Conservation (phyloP, 208 protist genomes). For the Acanthamoeba triangularis region DNA sequence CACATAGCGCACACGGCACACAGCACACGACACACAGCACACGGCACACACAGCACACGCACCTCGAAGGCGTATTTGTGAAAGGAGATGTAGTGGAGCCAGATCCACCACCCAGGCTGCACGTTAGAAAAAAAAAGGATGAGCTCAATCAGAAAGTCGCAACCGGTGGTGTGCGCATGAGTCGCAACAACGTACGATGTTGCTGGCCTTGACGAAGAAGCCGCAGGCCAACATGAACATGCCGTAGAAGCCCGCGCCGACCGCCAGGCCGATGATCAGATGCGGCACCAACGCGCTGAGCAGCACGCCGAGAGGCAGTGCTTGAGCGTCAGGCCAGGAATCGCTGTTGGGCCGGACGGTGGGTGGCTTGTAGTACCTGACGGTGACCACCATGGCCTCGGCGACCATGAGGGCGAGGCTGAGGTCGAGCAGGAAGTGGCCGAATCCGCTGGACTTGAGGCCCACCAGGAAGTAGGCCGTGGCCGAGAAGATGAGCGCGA, state of each 20-base stretch:
- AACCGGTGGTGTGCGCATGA: not conserved
- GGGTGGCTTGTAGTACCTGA: too few relatives aligned
- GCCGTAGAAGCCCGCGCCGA: slow-evolving; percentile 58
- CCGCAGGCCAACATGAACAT: slow-evolving; percentile 74
- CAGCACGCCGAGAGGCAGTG: not conserved
- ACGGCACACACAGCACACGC: not conserved
- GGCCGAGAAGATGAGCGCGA: not conserved
- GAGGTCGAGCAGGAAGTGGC: slow-evolving; percentile 54
- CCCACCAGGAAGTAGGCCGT: slow-evolving; percentile 62
- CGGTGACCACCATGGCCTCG: slow-evolving; percentile 39
- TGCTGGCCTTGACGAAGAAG: slow-evolving; percentile 68
- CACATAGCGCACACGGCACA: not conserved
- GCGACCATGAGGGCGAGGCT: slow-evolving; percentile 30
- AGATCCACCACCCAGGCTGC: slow-evolving; percentile 66
- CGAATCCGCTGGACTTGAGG: slow-evolving; percentile 42
- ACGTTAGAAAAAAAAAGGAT: not conserved
- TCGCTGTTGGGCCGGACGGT: not conserved
- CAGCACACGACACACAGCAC: not conserved
- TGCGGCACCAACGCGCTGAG: slow-evolving; percentile 43
- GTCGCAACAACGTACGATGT: slow-evolving; percentile 46
- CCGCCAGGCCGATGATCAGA: slow-evolving; percentile 45
- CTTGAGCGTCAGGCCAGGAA: not conserved
- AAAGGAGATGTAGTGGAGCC: slow-evolving; percentile 74
- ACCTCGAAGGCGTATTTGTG: slow-evolving; percentile 75
- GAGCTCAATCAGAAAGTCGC: not conserved